phyloP scores from a whole-genome alignment of 306 rosid species.

The Heteromeles arbutifolia region DNA sequence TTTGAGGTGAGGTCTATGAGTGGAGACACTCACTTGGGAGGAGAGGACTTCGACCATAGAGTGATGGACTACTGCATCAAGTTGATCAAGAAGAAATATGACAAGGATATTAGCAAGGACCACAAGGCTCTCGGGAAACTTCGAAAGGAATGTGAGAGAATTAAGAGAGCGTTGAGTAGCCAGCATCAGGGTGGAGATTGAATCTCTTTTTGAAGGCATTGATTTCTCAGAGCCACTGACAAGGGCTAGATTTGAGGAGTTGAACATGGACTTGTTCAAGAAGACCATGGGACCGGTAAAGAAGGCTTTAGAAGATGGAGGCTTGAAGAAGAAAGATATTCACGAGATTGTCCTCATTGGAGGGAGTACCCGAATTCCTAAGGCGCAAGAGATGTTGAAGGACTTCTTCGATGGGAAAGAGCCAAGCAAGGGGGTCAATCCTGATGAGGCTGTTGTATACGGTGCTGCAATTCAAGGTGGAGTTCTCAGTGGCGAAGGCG shows the following conservation, averaged over 20 bases:
- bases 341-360: constrained; percentile 48
- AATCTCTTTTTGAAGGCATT: constrained; percentile 41
- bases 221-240: constrained; percentile 51
- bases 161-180: constrained; percentile 50
- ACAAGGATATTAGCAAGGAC: constrained; percentile 44
- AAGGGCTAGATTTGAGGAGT: constrained; percentile 51
- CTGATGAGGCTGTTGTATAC: constrained; percentile 55
- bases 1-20: constrained; percentile 48
- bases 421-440: constrained; percentile 47
- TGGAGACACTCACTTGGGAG: constrained; percentile 62
- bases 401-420: constrained; percentile 59
- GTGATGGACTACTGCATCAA: constrained; percentile 51
- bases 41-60: constrained; percentile 59
- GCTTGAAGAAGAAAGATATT: constrained; percentile 39
- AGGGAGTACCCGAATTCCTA: constrained; percentile 57
- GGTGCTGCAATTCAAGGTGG: constrained; percentile 60
- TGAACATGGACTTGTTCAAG: constrained; percentile 54
- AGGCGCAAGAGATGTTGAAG: constrained; percentile 41
- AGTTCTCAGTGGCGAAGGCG: constrained; percentile 45
- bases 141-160: constrained; percentile 49
- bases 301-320: constrained; percentile 41
- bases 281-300: constrained; percentile 52
- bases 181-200: constrained; percentile 54
- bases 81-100: constrained; percentile 42
- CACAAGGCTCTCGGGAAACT: constrained; percentile 51